phyloP scores from a whole-genome alignment of 345 rosid genomes.

The Moricandia arvensis region DNA sequence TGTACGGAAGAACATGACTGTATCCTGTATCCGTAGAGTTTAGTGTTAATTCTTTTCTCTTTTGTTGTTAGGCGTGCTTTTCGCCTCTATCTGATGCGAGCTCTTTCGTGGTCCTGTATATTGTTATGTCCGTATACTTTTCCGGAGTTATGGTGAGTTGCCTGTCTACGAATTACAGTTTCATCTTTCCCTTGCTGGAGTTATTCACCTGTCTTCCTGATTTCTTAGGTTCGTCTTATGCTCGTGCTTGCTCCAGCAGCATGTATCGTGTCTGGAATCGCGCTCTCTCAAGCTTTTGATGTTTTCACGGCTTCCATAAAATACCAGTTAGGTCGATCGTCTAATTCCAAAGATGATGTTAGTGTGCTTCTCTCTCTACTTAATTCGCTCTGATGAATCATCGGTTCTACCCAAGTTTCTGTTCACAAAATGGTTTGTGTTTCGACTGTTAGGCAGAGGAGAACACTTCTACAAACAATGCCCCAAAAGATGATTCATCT shows the following conservation, averaged over 20 bases:
- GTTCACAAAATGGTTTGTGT: conserved; percentile 30
- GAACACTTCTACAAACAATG: conserved; percentile 38
- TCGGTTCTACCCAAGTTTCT: conserved; percentile 25
- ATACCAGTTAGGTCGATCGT: conserved; percentile 66
- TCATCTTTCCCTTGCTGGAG: conserved; percentile 3
- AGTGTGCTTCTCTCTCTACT: conserved; percentile 34
- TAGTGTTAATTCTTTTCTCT: conserved; percentile 9
- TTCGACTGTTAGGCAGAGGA: conserved; percentile 63
- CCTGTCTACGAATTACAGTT: not conserved
- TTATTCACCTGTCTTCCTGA: conserved; percentile 23
- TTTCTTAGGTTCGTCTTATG: conserved; percentile 91
- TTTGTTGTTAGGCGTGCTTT: conserved; percentile 86
- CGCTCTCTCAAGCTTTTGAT: conserved; percentile 95
- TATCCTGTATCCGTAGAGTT: not conserved
- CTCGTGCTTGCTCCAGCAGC: conserved; percentile 99
- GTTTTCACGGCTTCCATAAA: conserved; percentile 87
- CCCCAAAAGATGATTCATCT: conserved; percentile 41
- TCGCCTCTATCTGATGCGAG: conserved; percentile 97
- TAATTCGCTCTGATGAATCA: conserved; percentile 8
- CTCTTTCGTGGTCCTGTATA: conserved; percentile 84
- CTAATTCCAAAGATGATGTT: conserved; percentile 55
- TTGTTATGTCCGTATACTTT: conserved; percentile 92
- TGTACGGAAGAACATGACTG: not conserved
- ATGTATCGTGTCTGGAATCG: conserved; percentile 97
- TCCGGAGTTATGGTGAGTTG: conserved; percentile 98